A percentile compares a stretch with the other conserved stretches of the same genome.
phyloP scores from a whole-genome alignment of 306 rosid species.

The Castanea crenata region DNA sequence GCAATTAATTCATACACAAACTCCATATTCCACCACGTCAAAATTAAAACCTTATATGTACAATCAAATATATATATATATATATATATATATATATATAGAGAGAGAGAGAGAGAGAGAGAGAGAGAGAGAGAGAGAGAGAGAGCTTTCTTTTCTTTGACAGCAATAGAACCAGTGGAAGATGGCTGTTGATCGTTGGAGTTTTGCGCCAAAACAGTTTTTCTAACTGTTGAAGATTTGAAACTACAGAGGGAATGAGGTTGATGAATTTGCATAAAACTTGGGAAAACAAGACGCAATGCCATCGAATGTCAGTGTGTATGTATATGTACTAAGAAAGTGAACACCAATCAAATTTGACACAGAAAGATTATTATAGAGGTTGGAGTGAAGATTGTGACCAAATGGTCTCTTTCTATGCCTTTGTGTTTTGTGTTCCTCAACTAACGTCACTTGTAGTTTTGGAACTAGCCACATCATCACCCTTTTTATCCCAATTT shows the following conservation, averaged over 20 bases:
- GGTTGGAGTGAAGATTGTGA: background rate
- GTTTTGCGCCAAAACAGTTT: conserved; percentile 35
- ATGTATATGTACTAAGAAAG: background rate
- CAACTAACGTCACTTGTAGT: conserved; percentile 3
- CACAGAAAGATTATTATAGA: background rate
- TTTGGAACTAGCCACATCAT: conserved; percentile 45
- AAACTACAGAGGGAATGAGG: conserved; percentile 1
- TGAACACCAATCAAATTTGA: background rate
- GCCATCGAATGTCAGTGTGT: conserved; percentile 4
- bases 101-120: background rate
- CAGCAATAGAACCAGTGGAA: conserved; percentile 24
- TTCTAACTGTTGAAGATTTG: conserved; percentile 20
- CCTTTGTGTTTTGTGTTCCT: background rate
- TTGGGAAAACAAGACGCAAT: conserved; percentile 21
- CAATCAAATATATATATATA: background rate
- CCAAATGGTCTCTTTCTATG: background rate
- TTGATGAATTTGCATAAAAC: conserved; percentile 9
- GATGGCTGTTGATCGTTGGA: conserved; percentile 36
- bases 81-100: no score
- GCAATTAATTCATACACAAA: background rate
- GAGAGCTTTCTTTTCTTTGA: conserved; percentile 26
- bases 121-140: conserved; percentile 8
- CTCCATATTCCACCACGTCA: background rate
- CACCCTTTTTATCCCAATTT: background rate
- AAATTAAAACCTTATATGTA: background rate